Percentiles rank a stretch among this genome's conserved stretches.
Evolutionary conservation across 768 basidiomycete genomes (phyloP).

Genomic region (Cystofilobasidium capitatum): DNA sequence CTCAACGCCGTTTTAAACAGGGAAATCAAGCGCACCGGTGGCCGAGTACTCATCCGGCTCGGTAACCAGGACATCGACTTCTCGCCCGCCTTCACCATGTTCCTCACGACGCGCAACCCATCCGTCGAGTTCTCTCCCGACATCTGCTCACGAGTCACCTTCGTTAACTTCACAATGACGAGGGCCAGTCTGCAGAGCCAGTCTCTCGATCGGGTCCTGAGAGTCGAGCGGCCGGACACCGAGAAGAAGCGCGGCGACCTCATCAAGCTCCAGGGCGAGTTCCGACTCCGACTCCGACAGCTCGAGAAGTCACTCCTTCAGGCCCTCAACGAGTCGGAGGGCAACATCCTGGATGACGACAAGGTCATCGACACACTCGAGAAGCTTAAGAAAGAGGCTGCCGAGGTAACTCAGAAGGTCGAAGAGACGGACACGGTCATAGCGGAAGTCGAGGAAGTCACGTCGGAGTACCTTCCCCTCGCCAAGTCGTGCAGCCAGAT

Average conservation of each 20-base stretch:
- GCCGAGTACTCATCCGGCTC: slow-evolving; percentile 89
- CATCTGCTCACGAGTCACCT: slow-evolving; percentile 92
- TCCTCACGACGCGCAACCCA: slow-evolving; percentile 92
- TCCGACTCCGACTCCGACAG: slow-evolving; percentile 80
- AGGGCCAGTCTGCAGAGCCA: slow-evolving; percentile 96
- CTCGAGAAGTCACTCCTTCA: slow-evolving; percentile 86
- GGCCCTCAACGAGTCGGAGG: slow-evolving; percentile 89
- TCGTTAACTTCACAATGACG: slow-evolving; percentile 98
- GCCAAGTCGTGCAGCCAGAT: slow-evolving; percentile 93
- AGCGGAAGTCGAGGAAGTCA: slow-evolving; percentile 92
- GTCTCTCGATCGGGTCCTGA: slow-evolving; percentile 90
- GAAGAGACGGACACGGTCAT: slow-evolving; percentile 93
- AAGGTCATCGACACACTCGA: slow-evolving; percentile 87
- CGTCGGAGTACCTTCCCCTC: slow-evolving; percentile 82
- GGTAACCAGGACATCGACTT: slow-evolving; percentile 99
- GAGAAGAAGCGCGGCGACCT: slow-evolving; percentile 91
- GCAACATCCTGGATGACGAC: slow-evolving; percentile 97
- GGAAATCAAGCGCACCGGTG: slow-evolving; percentile 90
- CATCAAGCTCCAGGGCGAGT: slow-evolving; percentile 97
- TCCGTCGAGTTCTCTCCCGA: slow-evolving; percentile 97
- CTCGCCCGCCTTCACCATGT: slow-evolving; percentile 99
- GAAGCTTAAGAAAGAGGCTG: slow-evolving; percentile 89
- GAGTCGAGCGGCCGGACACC: slow-evolving; percentile 92
- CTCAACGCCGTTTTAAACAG: slow-evolving; percentile 94
- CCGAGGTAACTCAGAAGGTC: slow-evolving; percentile 88